phyloP scores from a whole-genome alignment of 148 eudicot species.

The Mesembryanthemum crystallinum region DNA sequence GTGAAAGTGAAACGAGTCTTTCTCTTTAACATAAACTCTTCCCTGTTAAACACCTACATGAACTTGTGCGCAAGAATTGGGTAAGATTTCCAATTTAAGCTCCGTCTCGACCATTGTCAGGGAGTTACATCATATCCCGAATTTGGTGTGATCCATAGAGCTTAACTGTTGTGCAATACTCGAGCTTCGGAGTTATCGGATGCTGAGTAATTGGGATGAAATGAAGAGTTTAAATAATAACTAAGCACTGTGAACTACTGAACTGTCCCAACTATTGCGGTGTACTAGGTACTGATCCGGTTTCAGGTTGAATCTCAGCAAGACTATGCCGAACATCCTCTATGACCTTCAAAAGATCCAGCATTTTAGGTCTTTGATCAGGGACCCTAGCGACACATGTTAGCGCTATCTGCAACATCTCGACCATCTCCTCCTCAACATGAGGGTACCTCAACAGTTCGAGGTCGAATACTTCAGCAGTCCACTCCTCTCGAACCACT shows the following conservation, averaged over 20 bases:
- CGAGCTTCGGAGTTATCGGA: neutral
- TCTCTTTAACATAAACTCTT: neutral
- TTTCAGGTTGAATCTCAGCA: constrained; percentile 35
- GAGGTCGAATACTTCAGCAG: constrained; percentile 76
- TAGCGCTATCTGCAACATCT: constrained; percentile 76
- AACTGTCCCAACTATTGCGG: constrained; percentile 7
- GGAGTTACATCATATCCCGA: neutral
- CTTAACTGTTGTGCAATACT: neutral
- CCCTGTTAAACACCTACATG: constrained; percentile 1
- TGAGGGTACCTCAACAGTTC: constrained; percentile 69
- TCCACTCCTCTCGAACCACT: constrained; percentile 79
- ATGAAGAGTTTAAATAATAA: too few relatives aligned
- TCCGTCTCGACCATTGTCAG: neutral
- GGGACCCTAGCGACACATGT: constrained; percentile 61
- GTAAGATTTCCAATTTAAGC: neutral
- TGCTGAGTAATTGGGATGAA: neutral
- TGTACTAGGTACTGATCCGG: constrained; percentile 20
- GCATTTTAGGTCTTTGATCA: constrained; percentile 74
- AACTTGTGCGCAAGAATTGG: neutral
- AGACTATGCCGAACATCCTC: constrained; percentile 48
- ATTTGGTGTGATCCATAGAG: neutral
- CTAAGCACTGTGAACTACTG: neutral
- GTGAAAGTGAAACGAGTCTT: constrained; percentile 1
- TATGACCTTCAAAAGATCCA: constrained; percentile 59
- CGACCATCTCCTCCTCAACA: constrained; percentile 84